These are phyloP conservation scores for Rutstroemia sydowiana DNA, from an alignment of 2,329 filamentous ascomycete genomes.

Conservation along the genomic window DNA sequence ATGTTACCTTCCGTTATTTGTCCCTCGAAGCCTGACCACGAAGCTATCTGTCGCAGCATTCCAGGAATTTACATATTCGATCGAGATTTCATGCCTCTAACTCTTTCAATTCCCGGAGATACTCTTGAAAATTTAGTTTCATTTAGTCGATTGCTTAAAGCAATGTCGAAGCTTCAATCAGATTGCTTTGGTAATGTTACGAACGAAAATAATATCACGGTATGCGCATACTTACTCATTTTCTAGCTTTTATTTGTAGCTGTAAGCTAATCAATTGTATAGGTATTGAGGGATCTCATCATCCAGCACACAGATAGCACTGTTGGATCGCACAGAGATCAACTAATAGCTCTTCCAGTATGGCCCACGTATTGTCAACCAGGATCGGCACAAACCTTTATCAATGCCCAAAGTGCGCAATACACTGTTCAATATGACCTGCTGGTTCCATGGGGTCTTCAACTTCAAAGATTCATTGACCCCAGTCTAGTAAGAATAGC, in stretches of 20 bases:
- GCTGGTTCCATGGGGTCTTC: constrained; percentile 21
- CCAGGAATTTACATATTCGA: constrained; percentile 15
- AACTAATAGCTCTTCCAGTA: constrained; percentile 10
- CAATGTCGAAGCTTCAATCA: too few relatives aligned
- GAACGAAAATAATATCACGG: not conserved
- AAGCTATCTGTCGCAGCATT: constrained; percentile 13
- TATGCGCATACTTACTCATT: too few relatives aligned
- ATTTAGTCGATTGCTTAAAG: constrained; percentile 16
- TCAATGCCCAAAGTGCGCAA: constrained; percentile 13
- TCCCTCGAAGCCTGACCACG: constrained; percentile 2
- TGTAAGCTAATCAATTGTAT: too few relatives aligned
- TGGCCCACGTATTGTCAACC: constrained; percentile 12
- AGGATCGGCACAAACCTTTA: not conserved
- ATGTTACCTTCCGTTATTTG: constrained; percentile 17
- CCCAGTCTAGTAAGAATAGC: not conserved
- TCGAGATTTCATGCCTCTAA: constrained; percentile 14
- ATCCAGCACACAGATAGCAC: too few relatives aligned
- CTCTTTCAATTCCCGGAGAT: not conserved
- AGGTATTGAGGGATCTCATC: too few relatives aligned
- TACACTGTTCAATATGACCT: constrained; percentile 15
- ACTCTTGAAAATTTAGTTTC: constrained; percentile 6
- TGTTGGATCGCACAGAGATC: constrained; percentile 5
- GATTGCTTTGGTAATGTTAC: too few relatives aligned
- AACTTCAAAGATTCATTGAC: constrained; percentile 16
- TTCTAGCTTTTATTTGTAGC: too few relatives aligned